Evolutionary conservation across 495 filamentous ascomycete genomes (phyloP), one percentile per base, ranked within the genome.

Genomic region (Acidomyces sp.): DNA sequence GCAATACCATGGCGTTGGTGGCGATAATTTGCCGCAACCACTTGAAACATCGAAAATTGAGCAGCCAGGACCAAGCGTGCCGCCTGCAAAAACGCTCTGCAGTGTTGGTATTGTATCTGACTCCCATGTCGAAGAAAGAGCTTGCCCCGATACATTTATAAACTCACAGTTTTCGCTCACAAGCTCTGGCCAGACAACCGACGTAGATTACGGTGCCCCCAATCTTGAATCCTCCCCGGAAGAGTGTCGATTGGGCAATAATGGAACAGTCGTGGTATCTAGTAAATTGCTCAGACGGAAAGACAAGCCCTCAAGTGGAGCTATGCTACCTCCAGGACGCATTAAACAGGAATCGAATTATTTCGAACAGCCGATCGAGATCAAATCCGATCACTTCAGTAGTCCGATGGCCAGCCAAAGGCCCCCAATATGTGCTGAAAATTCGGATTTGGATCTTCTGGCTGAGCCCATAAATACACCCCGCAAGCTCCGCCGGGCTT

Each of bases 381-480:
- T 63, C 37, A 57, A 57, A 27, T 55, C 59, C 9, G 58, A 61
- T 28, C 37, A 19, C 13, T 45, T 32, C 28, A 56, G 54, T 25
- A 63, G 60, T 41, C 56, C 55, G 6, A 41, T 43, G 13, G 7
- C 34, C 11, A 1, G 10, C n/a, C 15, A 13, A 3, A 28, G 13
- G 7, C n/a, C n/a, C n/a, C 27, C 34, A 15, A 7, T 34, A 15
- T 57, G 54, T 11, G 54, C 29, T 18, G 59, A 62, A 34, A 64
- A 55, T 4, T 42, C 60, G 11, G 61, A 64, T 49, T 51, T 64
- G n/a, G 59, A 62, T 43, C 54, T 52, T 4, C 24, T 56, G 9
- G 45, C 45, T 0, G 35, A 40, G 6, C 41, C 28, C 21, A 38
- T 37, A 6, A 34, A 39, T 13, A 51, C 52, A 6, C 55, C 56